These are phyloP conservation scores for Macrolepiota albuminosa DNA, from an alignment of 768 basidiomycete species.

Conservation along the genomic window DNA sequence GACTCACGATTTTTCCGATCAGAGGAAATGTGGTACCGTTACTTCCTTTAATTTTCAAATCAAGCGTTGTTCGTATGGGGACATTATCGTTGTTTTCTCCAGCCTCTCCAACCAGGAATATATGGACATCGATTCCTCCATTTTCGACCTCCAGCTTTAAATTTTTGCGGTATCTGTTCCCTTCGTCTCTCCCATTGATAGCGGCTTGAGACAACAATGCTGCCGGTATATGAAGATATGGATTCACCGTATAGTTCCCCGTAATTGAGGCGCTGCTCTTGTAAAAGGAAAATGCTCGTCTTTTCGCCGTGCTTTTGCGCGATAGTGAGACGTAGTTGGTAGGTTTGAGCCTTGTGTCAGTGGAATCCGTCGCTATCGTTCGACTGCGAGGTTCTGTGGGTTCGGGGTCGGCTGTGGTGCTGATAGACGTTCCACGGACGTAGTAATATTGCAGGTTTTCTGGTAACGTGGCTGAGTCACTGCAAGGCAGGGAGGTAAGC, in stretches of 20 bases:
- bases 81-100: neutral
- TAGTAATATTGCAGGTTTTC: conserved; percentile 6
- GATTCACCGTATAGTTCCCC: conserved; percentile 35
- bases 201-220: conserved; percentile 28
- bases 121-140: conserved; percentile 37
- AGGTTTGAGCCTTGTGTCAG: conserved; percentile 11
- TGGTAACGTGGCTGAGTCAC: neutral
- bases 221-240: conserved; percentile 33
- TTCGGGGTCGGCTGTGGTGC: neutral
- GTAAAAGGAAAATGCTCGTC: conserved; percentile 14
- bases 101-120: conserved; percentile 29
- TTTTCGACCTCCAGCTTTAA: conserved; percentile 33
- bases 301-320: conserved; percentile 22
- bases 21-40: conserved; percentile 25
- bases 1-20: conserved; percentile 33
- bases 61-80: conserved; percentile 24
- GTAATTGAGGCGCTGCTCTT: conserved; percentile 24
- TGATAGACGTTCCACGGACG: conserved; percentile 9
- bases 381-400: neutral
- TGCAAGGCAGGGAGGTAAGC: conserved; percentile 6
- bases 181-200: conserved; percentile 13
- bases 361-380: neutral
- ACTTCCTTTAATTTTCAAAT: conserved; percentile 24
- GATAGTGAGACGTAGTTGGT: conserved; percentile 30
- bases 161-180: conserved; percentile 18